These are phyloP conservation scores for Inga leiocalycina DNA, from an alignment of 306 rosid genomes.

Conservation along the genomic window DNA sequence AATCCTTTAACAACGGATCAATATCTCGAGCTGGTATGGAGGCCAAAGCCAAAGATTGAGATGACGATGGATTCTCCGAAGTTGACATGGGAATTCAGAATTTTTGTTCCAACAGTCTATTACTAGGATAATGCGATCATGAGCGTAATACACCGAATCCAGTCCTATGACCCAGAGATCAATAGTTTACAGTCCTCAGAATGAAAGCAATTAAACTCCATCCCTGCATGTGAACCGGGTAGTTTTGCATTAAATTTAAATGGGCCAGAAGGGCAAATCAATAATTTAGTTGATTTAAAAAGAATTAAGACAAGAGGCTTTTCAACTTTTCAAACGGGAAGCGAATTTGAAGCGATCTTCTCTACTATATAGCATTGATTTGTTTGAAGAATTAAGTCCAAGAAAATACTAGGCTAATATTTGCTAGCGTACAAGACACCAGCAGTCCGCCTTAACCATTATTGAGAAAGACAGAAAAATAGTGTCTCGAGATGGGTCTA, in stretches of 20 bases:
- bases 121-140: neutral
- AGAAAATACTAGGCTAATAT: neutral
- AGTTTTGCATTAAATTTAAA: slow-evolving; percentile 52
- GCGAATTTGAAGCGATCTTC: slow-evolving; percentile 24
- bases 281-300: neutral
- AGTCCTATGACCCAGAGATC: slow-evolving; percentile 38
- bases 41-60: slow-evolving; percentile 14
- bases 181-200: slow-evolving; percentile 26
- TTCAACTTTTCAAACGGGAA: slow-evolving; percentile 20
- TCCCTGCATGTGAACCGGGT: slow-evolving; percentile 52
- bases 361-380: neutral
- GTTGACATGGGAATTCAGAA: slow-evolving; percentile 55
- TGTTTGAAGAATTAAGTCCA: neutral
- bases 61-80: slow-evolving; percentile 50
- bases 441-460: slow-evolving; percentile 10
- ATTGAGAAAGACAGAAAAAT: slow-evolving; percentile 34
- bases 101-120: slow-evolving; percentile 22
- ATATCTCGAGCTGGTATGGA: slow-evolving; percentile 45
- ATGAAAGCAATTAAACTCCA: slow-evolving; percentile 43
- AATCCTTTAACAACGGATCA: slow-evolving; percentile 83
- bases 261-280: slow-evolving; percentile 17
- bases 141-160: slow-evolving; percentile 30
- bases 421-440: slow-evolving; percentile 3
- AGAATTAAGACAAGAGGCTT: neutral
- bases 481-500: slow-evolving; percentile 34